Percentiles rank a stretch among this genome's conserved stretches.
Evolutionary conservation across 306 rosid genomes (phyloP).

Genomic region (Nissolia schottii): DNA sequence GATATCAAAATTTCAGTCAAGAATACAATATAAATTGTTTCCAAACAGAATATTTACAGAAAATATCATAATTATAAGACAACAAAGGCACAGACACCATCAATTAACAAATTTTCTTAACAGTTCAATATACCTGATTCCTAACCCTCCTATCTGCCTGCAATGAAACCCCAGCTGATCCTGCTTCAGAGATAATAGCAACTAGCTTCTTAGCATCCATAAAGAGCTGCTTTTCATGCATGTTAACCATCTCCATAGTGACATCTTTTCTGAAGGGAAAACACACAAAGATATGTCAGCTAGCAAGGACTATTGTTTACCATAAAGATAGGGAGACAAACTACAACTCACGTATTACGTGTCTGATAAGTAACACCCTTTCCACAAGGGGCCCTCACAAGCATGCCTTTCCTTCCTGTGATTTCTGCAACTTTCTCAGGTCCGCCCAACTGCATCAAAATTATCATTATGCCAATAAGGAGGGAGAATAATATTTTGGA

Average conservation of each 20-base stretch:
- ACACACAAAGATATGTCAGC: constrained; percentile 8
- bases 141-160: constrained; percentile 86
- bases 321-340: not conserved
- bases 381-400: constrained; percentile 79
- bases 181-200: constrained; percentile 92
- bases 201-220: constrained; percentile 82
- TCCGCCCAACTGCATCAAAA: constrained; percentile 73
- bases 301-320: not conserved
- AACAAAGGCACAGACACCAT: not conserved
- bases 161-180: constrained; percentile 91
- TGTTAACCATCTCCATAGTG: constrained; percentile 89
- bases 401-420: constrained; percentile 93
- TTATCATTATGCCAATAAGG: not conserved
- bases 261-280: constrained; percentile 61
- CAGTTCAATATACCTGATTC: constrained; percentile 60
- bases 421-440: constrained; percentile 86
- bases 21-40: not conserved
- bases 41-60: not conserved
- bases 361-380: constrained; percentile 82
- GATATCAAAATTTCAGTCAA: not conserved
- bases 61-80: not conserved
- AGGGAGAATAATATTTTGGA: constrained; percentile 7
- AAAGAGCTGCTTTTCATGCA: constrained; percentile 89
- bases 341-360: constrained; percentile 74
- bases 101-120: not conserved